phyloP scores from a whole-genome alignment of 129 eudicot species.

The Silybum marianum region DNA sequence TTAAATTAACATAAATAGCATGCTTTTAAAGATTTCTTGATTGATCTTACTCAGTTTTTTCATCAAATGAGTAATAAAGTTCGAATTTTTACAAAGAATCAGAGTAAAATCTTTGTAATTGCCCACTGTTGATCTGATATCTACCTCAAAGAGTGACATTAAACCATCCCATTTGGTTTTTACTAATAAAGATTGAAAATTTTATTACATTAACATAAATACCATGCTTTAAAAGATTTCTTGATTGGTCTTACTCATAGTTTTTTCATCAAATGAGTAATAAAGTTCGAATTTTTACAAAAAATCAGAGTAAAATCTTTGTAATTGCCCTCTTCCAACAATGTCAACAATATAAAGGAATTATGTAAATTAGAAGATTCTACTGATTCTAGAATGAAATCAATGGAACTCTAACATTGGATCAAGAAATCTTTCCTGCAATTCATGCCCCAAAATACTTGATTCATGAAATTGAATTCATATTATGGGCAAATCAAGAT shows the following conservation, averaged over 20 bases:
- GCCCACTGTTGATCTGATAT: not conserved
- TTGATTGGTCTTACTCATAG: not conserved
- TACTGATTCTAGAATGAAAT: not conserved
- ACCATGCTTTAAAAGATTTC: not conserved
- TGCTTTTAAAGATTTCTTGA: not conserved
- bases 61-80: not conserved
- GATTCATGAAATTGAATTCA: not conserved
- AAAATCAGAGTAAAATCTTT: not conserved
- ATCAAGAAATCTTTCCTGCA: not conserved
- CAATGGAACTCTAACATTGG: not conserved
- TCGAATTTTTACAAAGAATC: not conserved
- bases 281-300: not conserved
- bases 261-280: not conserved
- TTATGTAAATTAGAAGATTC: not conserved
- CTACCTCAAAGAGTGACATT: not conserved
- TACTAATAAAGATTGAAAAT: too few relatives aligned
- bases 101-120: not conserved
- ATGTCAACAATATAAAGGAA: not conserved
- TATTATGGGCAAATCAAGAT: constrained; percentile 13
- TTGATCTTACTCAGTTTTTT: not conserved
- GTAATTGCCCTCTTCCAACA: not conserved
- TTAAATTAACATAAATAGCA: too few relatives aligned
- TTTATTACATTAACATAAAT: too few relatives aligned
- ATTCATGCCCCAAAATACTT: not conserved
- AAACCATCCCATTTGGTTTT: not conserved